Percentiles rank a stretch among this genome's conserved stretches.
These are phyloP conservation scores for Fusarium fujikuroi DNA, from an alignment of 2,329 filamentous ascomycete genomes.

Conservation along the genomic window DNA sequence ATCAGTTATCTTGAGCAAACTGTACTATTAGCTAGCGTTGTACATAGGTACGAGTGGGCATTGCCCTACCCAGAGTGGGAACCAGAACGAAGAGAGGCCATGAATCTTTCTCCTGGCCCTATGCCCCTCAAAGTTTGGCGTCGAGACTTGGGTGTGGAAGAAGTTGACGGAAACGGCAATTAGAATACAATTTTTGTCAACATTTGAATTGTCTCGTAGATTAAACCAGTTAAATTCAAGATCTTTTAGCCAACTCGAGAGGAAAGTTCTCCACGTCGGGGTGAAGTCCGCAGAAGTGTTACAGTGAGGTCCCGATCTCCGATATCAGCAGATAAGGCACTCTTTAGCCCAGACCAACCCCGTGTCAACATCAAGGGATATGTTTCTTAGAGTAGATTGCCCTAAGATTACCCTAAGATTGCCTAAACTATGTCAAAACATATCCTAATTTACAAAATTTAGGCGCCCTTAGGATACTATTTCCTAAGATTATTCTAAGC, in stretches of 20 bases:
- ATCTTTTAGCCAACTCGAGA: not conserved
- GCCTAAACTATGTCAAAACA: not conserved
- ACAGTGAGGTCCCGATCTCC: not conserved
- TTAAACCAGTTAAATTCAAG: not conserved
- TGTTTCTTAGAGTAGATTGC: not conserved
- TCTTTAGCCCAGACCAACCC: not conserved
- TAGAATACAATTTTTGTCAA: not conserved
- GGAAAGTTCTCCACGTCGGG: not conserved
- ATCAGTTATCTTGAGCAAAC: slow-evolving; percentile 58
- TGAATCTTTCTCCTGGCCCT: slow-evolving; percentile 34
- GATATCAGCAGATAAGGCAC: not conserved
- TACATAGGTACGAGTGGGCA: slow-evolving; percentile 56
- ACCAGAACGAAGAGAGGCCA: slow-evolving; percentile 33
- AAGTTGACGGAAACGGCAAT: slow-evolving; percentile 16
- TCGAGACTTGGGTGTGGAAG: slow-evolving; percentile 21
- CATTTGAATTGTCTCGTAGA: not conserved
- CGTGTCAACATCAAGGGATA: not conserved
- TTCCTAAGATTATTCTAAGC: not conserved
- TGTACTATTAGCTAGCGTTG: slow-evolving; percentile 54
- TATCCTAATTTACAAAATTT: not conserved
- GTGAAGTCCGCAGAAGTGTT: not conserved
- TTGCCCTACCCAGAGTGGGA: slow-evolving; percentile 35
- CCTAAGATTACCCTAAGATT: not conserved
- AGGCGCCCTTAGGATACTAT: not conserved
- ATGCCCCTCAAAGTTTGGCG: slow-evolving; percentile 43